Evolutionary conservation across 1,284 basidiomycete species (phyloP).

Genomic region (Microbotryomycetes sp.): DNA sequence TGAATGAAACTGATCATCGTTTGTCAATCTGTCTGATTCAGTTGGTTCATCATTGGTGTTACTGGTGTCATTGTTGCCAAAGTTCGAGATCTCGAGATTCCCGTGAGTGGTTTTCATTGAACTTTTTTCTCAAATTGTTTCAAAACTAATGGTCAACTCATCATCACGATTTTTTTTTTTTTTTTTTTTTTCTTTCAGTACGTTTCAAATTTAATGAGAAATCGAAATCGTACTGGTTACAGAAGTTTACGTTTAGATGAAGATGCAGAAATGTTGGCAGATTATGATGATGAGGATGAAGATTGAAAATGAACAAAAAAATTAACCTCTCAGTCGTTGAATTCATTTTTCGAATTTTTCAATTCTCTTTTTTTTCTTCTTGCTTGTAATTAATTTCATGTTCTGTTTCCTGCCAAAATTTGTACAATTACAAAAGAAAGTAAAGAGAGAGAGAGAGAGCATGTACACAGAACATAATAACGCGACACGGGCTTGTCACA

Average conservation of each 20-base stretch:
- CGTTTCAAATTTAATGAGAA: slow-evolving; percentile 2
- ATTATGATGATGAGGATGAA: slow-evolving; percentile 13
- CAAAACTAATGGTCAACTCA: not conserved
- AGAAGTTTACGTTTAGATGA: slow-evolving; percentile 1
- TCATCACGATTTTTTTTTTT: slow-evolving; percentile 2
- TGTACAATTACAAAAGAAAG: too few relatives aligned
- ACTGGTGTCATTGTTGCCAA: slow-evolving; percentile 11
- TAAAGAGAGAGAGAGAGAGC: not conserved
- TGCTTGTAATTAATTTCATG: too few relatives aligned
- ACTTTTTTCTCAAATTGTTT: too few relatives aligned
- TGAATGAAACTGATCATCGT: not conserved
- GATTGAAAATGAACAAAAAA: not conserved
- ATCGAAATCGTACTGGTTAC: not conserved
- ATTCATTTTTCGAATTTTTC: too few relatives aligned
- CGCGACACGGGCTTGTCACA: too few relatives aligned
- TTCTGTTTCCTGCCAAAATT: too few relatives aligned
- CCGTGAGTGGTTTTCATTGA: slow-evolving; percentile 3
- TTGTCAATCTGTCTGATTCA: not conserved
- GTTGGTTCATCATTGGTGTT: slow-evolving; percentile 17
- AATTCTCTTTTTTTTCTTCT: not conserved
- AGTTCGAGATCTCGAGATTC: slow-evolving; percentile 18
- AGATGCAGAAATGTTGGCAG: slow-evolving; percentile 23
- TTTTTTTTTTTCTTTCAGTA: slow-evolving; percentile 10
- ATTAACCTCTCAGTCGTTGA: too few relatives aligned
- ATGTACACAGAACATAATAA: too few relatives aligned